phyloP scores from a whole-genome alignment of 345 rosid species.

The Adansonia digitata region DNA sequence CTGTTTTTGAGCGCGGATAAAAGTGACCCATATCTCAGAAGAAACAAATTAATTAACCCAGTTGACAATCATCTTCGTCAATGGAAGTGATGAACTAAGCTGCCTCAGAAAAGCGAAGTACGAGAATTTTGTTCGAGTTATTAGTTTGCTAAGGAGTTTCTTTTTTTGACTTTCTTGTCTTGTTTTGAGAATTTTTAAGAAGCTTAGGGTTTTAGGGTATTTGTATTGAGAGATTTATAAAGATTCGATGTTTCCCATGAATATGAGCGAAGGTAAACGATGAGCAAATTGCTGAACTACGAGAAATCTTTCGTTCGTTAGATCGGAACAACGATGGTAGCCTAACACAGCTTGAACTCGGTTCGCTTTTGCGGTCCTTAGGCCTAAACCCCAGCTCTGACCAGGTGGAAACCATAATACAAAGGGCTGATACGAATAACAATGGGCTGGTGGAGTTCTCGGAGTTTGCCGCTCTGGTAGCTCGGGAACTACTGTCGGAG shows the following conservation, averaged over 20 bases:
- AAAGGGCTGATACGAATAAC: conserved; percentile 72
- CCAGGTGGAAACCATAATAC: conserved; percentile 59
- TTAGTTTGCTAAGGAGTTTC: not conserved
- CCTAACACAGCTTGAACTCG: conserved; percentile 81
- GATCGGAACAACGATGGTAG: conserved; percentile 87
- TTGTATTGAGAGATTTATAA: not conserved
- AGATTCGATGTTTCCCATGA: not conserved
- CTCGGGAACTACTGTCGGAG: conserved; percentile 61
- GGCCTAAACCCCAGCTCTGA: conserved; percentile 72
- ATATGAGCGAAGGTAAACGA: conserved; percentile 65
- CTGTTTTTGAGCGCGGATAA: not conserved
- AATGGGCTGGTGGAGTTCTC: conserved; percentile 87
- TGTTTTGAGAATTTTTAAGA: too few relatives aligned
- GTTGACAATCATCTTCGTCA: not conserved
- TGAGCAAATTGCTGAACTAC: conserved; percentile 70
- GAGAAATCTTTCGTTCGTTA: conserved; percentile 76
- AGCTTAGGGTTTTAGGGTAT: too few relatives aligned
- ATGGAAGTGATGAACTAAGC: not conserved
- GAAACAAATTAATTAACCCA: not conserved
- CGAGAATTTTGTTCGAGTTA: not conserved
- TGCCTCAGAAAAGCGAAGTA: not conserved
- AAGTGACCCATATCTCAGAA: not conserved
- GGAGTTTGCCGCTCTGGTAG: conserved; percentile 71
- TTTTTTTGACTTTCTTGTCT: not conserved
- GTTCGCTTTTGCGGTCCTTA: conserved; percentile 75